These are phyloP conservation scores for Ogataea neopini DNA, from an alignment of 805 yeast species.

Conservation along the genomic window DNA sequence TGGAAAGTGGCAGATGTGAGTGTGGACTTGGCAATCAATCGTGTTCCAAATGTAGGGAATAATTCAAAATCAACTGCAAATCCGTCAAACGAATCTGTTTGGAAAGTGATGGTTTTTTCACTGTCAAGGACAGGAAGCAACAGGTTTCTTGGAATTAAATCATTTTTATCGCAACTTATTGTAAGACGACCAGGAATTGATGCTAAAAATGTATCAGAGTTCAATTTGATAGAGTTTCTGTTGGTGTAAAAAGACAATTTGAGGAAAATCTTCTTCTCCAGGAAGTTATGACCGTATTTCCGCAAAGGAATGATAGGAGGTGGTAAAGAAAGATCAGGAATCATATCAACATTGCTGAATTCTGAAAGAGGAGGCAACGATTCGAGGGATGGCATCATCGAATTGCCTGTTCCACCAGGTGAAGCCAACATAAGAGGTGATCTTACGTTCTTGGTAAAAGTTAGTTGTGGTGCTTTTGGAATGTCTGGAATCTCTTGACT, in stretches of 20 bases:
- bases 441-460: conserved; percentile 13
- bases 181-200: conserved; percentile 81
- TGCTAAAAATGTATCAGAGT: conserved; percentile 44
- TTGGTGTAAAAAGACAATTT: conserved; percentile 67
- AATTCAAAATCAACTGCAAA: conserved; percentile 85
- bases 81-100: conserved; percentile 72
- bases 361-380: conserved; percentile 18
- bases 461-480: conserved; percentile 23
- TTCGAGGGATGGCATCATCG: conserved; percentile 9
- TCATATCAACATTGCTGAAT: conserved; percentile 57
- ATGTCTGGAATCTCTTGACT: conserved; percentile 3
- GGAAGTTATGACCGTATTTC: conserved; percentile 92
- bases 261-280: conserved; percentile 84
- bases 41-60: conserved; percentile 92
- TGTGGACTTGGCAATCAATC: conserved; percentile 85
- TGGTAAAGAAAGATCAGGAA: conserved; percentile 89
- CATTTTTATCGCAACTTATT: conserved; percentile 71
- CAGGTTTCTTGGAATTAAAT: conserved; percentile 85
- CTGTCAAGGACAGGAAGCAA: conserved; percentile 73
- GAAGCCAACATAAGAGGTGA: conserved; percentile 12
- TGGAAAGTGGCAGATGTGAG: conserved; percentile 61
- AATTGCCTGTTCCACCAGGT: background rate
- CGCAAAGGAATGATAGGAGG: conserved; percentile 95
- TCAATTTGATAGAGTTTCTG: conserved; percentile 44
- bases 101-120: conserved; percentile 71